phyloP scores from a whole-genome alignment of 306 rosid species.

The Lathyrus sativus region DNA sequence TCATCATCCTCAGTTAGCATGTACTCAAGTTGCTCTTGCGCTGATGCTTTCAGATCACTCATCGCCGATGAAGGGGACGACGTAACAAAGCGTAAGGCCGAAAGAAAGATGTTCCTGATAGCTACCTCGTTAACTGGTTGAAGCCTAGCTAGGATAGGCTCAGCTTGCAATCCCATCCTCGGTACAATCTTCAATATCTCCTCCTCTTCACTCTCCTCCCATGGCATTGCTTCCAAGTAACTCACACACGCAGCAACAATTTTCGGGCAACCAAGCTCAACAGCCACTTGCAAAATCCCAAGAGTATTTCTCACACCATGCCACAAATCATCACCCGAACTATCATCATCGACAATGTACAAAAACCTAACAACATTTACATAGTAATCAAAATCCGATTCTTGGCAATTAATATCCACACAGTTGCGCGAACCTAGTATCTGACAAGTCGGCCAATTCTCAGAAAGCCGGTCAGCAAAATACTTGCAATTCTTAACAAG shows the following conservation, averaged over 20 bases:
- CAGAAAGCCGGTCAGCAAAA: constrained; percentile 82
- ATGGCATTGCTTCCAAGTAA: constrained; percentile 87
- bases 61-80: constrained; percentile 63
- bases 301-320: constrained; percentile 82
- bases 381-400: constrained; percentile 73
- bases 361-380: constrained; percentile 78
- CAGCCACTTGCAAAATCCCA: constrained; percentile 79
- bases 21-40: constrained; percentile 93
- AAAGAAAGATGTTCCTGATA: constrained; percentile 59
- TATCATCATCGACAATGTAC: constrained; percentile 59
- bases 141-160: constrained; percentile 88
- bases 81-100: constrained; percentile 74
- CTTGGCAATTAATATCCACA: constrained; percentile 81
- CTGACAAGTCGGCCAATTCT: constrained; percentile 94
- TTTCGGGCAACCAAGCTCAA: constrained; percentile 74
- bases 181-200: constrained; percentile 81
- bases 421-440: constrained; percentile 86
- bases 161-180: constrained; percentile 63
- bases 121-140: constrained; percentile 75
- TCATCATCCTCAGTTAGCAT: constrained; percentile 96
- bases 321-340: constrained; percentile 68
- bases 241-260: constrained; percentile 69
- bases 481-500: constrained; percentile 67
- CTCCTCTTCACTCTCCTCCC: constrained; percentile 98
- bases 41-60: constrained; percentile 83